Evolutionary conservation across 2,329 filamentous ascomycete genomes (phyloP).

Genomic region (Fusarium buharicum): DNA sequence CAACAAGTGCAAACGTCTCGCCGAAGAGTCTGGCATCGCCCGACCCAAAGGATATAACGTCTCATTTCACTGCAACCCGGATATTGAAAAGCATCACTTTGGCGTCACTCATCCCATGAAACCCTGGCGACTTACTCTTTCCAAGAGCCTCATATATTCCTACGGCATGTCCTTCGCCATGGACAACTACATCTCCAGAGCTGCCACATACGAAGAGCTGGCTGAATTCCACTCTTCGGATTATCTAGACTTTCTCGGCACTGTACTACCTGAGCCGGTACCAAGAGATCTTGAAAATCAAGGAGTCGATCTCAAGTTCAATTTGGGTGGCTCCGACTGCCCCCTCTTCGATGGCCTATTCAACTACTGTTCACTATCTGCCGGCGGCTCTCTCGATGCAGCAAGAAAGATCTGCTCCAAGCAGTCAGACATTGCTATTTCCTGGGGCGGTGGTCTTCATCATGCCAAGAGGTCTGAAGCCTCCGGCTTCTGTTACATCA

Average conservation of each 20-base stretch:
- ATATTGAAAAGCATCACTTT: slow-evolving; percentile 97
- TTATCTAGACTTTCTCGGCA: slow-evolving; percentile 89
- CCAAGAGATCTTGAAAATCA: slow-evolving; percentile 73
- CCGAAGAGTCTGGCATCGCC: slow-evolving; percentile 74
- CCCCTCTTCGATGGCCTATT: slow-evolving; percentile 96
- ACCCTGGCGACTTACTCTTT: slow-evolving; percentile 94
- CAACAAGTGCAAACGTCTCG: slow-evolving; percentile 66
- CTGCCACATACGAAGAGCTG: slow-evolving; percentile 88
- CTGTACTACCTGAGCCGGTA: slow-evolving; percentile 71
- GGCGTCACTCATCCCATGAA: slow-evolving; percentile 99
- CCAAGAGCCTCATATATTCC: slow-evolving; percentile 92
- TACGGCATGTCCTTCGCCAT: slow-evolving; percentile 97
- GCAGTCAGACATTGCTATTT: slow-evolving; percentile 94
- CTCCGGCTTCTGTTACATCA: slow-evolving; percentile 98
- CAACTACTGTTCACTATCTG: slow-evolving; percentile 94
- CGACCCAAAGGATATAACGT: slow-evolving; percentile 88
- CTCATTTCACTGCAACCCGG: slow-evolving; percentile 94
- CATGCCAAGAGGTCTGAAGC: slow-evolving; percentile 96
- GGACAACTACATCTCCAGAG: slow-evolving; percentile 88
- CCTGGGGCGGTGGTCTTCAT: slow-evolving; percentile 96
- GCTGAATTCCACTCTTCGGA: slow-evolving; percentile 86
- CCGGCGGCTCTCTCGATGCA: slow-evolving; percentile 89
- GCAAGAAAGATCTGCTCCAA: slow-evolving; percentile 86
- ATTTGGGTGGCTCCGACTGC: slow-evolving; percentile 90
- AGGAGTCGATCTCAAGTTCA: slow-evolving; percentile 77